Evolutionary conservation across 1,139 yeast species (phyloP).

Genomic region (Saccharomyces hybrid): DNA sequence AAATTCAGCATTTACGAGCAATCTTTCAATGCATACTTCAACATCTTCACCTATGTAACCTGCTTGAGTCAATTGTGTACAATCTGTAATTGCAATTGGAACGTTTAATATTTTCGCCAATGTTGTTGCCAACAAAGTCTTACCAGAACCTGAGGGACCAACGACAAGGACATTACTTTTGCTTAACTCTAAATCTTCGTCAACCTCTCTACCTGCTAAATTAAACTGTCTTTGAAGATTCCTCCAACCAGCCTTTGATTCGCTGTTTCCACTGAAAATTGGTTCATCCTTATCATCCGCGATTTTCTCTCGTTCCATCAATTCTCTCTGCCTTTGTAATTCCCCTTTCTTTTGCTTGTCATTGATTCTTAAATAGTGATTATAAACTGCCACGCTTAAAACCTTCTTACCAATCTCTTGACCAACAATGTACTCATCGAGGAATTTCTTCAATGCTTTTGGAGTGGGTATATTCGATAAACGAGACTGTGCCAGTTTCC

Average conservation of each 20-base stretch:
- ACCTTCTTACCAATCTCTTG: conserved; percentile 46
- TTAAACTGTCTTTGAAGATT: conserved; percentile 27
- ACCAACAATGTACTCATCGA: conserved; percentile 45
- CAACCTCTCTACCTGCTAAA: conserved; percentile 10
- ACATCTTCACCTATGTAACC: conserved; percentile 55
- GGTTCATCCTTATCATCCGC: conserved; percentile 15
- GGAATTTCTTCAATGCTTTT: conserved; percentile 34
- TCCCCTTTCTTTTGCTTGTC: conserved; percentile 31
- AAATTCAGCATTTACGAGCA: conserved; percentile 40
- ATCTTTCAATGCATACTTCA: conserved; percentile 43
- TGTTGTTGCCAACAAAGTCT: conserved; percentile 45
- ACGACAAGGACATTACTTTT: conserved; percentile 44
- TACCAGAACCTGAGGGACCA: conserved; percentile 54
- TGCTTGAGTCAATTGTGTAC: conserved; percentile 50
- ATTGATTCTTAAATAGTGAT: conserved; percentile 41
- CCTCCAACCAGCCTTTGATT: conserved; percentile 28
- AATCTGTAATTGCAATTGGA: conserved; percentile 48
- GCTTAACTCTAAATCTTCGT: conserved; percentile 36
- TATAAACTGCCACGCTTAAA: conserved; percentile 49
- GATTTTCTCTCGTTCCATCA: conserved; percentile 9
- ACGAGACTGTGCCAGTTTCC: conserved; percentile 10
- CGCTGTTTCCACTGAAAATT: conserved; percentile 13
- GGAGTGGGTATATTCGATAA: conserved; percentile 37
- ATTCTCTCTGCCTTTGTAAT: conserved; percentile 14
- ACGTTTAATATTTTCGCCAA: conserved; percentile 42